These are phyloP conservation scores for Eucalyptus erythrocorys DNA, from an alignment of 345 rosid species.

Conservation along the genomic window DNA sequence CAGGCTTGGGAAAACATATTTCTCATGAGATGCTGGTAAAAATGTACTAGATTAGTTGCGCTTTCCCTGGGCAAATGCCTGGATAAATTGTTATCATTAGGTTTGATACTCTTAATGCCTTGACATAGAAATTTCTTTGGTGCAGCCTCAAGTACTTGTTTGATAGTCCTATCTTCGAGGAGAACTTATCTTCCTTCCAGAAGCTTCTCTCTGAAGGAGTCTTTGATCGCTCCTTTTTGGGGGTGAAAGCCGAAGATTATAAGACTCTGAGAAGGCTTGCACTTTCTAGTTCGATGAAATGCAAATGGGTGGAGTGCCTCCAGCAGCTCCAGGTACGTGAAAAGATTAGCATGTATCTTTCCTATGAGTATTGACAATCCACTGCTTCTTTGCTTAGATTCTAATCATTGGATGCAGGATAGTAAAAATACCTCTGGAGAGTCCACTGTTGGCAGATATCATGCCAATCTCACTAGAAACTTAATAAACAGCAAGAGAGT, in stretches of 20 bases:
- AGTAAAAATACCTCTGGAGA: slow-evolving; percentile 13
- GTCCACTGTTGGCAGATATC: background rate
- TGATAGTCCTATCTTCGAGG: slow-evolving; percentile 79
- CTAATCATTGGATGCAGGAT: slow-evolving; percentile 28
- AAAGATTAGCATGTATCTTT: background rate
- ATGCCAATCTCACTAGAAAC: slow-evolving; percentile 25
- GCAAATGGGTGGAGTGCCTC: slow-evolving; percentile 63
- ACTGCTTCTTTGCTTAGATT: background rate
- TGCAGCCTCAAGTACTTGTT: slow-evolving; percentile 75
- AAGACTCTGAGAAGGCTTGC: slow-evolving; percentile 53
- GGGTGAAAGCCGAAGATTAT: slow-evolving; percentile 50
- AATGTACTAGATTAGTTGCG: background rate
- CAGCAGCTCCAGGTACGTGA: slow-evolving; percentile 41
- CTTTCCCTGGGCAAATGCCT: background rate
- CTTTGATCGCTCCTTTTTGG: slow-evolving; percentile 43
- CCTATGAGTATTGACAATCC: background rate
- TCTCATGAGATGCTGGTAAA: background rate
- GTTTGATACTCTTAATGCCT: background rate
- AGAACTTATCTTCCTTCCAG: slow-evolving; percentile 60
- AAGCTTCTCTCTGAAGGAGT: slow-evolving; percentile 68
- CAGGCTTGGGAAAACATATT: background rate
- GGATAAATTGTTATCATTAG: background rate
- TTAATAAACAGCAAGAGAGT: slow-evolving; percentile 32
- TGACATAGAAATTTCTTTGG: background rate
- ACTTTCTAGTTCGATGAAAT: slow-evolving; percentile 36